A percentile compares a stretch with the other conserved stretches of the same genome.
phyloP scores from a whole-genome alignment of 2,329 filamentous ascomycete genomes.

The Phyllosticta paracitricarpa region DNA sequence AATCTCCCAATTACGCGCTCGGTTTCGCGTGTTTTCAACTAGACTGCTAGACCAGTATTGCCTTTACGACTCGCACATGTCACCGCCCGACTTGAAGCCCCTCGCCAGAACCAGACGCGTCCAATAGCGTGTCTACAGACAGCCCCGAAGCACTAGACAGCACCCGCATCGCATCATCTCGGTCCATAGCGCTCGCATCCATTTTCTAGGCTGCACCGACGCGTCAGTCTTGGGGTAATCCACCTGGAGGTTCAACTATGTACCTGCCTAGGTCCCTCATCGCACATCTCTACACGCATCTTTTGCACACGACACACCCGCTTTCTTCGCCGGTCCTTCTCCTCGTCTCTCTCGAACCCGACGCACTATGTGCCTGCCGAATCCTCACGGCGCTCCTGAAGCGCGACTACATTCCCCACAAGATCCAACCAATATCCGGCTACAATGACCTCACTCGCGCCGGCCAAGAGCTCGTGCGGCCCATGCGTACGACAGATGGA shows the following conservation, averaged over 20 bases:
- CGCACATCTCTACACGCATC: slow-evolving; percentile 82
- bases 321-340: slow-evolving; percentile 83
- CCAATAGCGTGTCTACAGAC: slow-evolving; percentile 1
- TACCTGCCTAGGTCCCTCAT: slow-evolving; percentile 87
- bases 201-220: background rate
- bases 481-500: slow-evolving; percentile 77
- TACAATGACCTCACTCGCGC: slow-evolving; percentile 80
- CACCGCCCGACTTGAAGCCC: slow-evolving; percentile 5
- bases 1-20: background rate
- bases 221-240: background rate
- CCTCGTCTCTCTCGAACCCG: slow-evolving; percentile 86
- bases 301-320: slow-evolving; percentile 78
- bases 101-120: slow-evolving; percentile 3
- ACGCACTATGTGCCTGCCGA: slow-evolving; percentile 88
- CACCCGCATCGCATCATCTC: background rate
- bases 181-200: background rate
- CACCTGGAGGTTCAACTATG: slow-evolving; percentile 45
- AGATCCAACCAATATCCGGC: slow-evolving; percentile 88
- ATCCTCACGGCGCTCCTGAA: slow-evolving; percentile 90
- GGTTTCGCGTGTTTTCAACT: slow-evolving; percentile 1
- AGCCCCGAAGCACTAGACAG: background rate
- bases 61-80: slow-evolving; percentile 1
- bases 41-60: slow-evolving; percentile 2
- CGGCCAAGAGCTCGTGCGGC: slow-evolving; percentile 67
- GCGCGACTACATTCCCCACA: slow-evolving; percentile 95